A percentile compares a stretch with the other conserved stretches of the same genome.
phyloP scores from a whole-genome alignment of 176 grass and related monocot species.

The Paspalum notatum region DNA sequence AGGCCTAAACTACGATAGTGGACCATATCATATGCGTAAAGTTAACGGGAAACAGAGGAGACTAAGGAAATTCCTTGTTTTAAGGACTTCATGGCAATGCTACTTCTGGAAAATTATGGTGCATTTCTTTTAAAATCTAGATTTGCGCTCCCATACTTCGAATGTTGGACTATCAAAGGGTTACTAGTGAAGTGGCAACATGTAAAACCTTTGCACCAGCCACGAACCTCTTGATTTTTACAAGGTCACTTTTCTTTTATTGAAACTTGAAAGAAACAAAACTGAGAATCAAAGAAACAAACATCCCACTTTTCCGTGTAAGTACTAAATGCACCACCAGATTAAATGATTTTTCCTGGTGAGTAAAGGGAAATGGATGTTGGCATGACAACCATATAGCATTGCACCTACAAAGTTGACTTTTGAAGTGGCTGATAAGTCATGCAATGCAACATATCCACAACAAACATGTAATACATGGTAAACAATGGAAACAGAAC shows the following conservation, averaged over 20 bases:
- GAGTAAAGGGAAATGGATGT: not conserved
- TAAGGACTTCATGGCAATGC: slow-evolving; percentile 13
- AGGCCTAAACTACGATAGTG: not conserved
- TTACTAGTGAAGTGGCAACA: not conserved
- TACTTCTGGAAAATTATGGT: slow-evolving; percentile 1
- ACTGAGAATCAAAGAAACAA: slow-evolving; percentile 1
- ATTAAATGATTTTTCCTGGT: not conserved
- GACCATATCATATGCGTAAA: not conserved
- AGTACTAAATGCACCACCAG: not conserved
- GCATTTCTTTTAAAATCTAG: not conserved
- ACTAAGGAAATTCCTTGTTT: slow-evolving; percentile 2
- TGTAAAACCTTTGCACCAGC: not conserved
- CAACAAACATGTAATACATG: not conserved
- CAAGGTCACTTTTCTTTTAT: not conserved
- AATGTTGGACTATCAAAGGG: not conserved
- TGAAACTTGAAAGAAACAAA: not conserved
- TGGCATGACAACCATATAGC: slow-evolving; percentile 11
- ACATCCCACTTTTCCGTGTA: not conserved
- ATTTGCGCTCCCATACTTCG: not conserved
- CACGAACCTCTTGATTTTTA: not conserved
- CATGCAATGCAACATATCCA: not conserved
- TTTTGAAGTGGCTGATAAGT: slow-evolving; percentile 6
- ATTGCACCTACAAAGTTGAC: slow-evolving; percentile 6
- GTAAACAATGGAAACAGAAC: not conserved
- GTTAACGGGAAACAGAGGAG: slow-evolving; percentile 1